phyloP scores from a whole-genome alignment of 164 flowering plant species.

The Tetrastigma voinierianum region DNA sequence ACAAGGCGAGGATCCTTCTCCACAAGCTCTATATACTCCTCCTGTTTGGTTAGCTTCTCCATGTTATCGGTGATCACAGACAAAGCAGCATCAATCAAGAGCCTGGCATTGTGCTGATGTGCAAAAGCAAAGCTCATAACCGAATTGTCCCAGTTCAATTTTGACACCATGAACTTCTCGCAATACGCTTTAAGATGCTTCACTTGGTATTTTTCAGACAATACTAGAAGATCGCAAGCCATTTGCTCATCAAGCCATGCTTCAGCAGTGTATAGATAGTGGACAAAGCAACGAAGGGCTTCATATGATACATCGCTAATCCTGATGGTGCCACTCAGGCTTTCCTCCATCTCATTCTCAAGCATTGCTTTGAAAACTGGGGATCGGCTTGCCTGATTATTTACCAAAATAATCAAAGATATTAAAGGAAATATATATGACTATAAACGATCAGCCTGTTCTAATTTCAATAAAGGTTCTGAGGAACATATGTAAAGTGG shows the following conservation, averaged over 20 bases:
- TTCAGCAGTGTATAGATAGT: constrained; percentile 82
- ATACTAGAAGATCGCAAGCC: constrained; percentile 68
- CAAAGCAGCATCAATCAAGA: constrained; percentile 58
- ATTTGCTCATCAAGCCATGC: constrained; percentile 68
- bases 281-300: constrained; percentile 66
- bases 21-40: constrained; percentile 75
- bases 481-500: background rate
- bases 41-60: constrained; percentile 59
- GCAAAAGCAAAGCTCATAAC: constrained; percentile 70
- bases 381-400: constrained; percentile 65
- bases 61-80: constrained; percentile 69
- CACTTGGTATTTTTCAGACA: constrained; percentile 90
- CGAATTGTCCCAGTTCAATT: constrained; percentile 67
- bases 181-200: constrained; percentile 75
- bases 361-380: constrained; percentile 94
- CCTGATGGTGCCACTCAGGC: constrained; percentile 75
- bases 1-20: constrained; percentile 82
- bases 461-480: background rate
- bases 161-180: constrained; percentile 71
- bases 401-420: background rate
- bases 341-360: constrained; percentile 88
- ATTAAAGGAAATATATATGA: background rate
- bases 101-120: constrained; percentile 74
- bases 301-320: constrained; percentile 71
- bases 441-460: background rate